Evolutionary conservation across 1,139 yeast genomes (phyloP).

Genomic region (Pichia sp.): DNA sequence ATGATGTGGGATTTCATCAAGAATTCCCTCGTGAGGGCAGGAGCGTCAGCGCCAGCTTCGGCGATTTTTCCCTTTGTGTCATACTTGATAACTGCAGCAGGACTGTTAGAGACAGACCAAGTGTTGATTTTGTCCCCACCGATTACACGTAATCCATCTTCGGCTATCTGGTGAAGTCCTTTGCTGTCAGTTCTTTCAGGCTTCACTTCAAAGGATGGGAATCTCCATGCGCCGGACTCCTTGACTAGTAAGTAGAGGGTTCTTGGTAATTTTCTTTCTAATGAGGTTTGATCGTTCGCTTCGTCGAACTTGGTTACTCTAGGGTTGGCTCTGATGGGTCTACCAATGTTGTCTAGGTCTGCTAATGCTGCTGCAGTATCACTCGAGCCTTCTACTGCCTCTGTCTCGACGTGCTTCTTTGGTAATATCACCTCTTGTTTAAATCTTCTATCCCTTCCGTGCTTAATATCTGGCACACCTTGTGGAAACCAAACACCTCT

Average conservation of each 20-base stretch:
- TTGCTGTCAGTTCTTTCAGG: slow-evolving; percentile 32
- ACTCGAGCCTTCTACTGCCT: slow-evolving; percentile 56
- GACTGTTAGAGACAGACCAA: slow-evolving; percentile 86
- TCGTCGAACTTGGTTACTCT: slow-evolving; percentile 77
- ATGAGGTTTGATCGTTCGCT: slow-evolving; percentile 53
- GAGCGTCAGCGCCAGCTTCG: slow-evolving; percentile 15
- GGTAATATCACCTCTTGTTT: slow-evolving; percentile 77
- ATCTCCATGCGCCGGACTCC: slow-evolving; percentile 52
- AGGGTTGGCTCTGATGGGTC: slow-evolving; percentile 68
- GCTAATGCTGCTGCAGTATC: slow-evolving; percentile 41
- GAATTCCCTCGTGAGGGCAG: slow-evolving; percentile 46
- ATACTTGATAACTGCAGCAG: slow-evolving; percentile 63
- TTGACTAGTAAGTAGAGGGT: slow-evolving; percentile 73
- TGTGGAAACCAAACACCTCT: slow-evolving; percentile 75
- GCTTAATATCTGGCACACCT: slow-evolving; percentile 83
- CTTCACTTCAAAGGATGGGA: slow-evolving; percentile 61
- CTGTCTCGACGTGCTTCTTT: slow-evolving; percentile 43
- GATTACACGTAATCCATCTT: slow-evolving; percentile 60
- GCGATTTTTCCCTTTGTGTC: slow-evolving; percentile 22
- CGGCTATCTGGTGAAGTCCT: slow-evolving; percentile 72
- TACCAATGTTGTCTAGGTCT: slow-evolving; percentile 52
- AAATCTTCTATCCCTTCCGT: slow-evolving; percentile 80
- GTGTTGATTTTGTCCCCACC: slow-evolving; percentile 80
- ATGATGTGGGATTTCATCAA: slow-evolving; percentile 83
- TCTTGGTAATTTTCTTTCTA: slow-evolving; percentile 76